A percentile compares a stretch with the other conserved stretches of the same genome.
These are phyloP conservation scores for Cytospora mali DNA, from an alignment of 2,329 filamentous ascomycete genomes.

Conservation along the genomic window DNA sequence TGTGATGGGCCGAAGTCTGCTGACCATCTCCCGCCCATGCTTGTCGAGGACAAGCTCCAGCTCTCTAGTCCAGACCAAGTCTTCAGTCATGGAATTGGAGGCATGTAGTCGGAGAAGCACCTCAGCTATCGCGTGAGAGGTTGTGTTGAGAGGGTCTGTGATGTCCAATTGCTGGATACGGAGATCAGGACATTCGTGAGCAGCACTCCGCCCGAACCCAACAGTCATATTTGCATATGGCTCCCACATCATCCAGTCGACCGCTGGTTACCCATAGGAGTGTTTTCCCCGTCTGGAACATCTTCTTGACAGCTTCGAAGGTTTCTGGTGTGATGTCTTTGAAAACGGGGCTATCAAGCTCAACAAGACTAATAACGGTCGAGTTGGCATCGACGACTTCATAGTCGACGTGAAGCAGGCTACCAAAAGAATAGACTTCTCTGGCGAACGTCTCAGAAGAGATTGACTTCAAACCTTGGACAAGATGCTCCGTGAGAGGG, in stretches of 20 bases:
- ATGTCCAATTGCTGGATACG: conserved; percentile 33
- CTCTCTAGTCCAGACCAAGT: conserved; percentile 28
- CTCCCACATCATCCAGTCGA: conserved; percentile 21
- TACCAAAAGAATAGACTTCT: neutral
- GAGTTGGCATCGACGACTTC: neutral
- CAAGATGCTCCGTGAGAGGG: neutral
- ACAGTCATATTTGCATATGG: conserved; percentile 34
- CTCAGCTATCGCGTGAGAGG: conserved; percentile 27
- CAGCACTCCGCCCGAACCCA: conserved; percentile 30
- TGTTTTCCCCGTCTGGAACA: conserved; percentile 29
- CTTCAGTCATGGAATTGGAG: neutral
- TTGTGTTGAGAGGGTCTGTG: conserved; percentile 12
- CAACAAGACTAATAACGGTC: conserved; percentile 30
- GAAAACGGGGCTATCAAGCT: conserved; percentile 36
- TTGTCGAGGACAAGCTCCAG: conserved; percentile 28
- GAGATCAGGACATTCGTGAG: conserved; percentile 29
- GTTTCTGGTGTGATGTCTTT: conserved; percentile 27
- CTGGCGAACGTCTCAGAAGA: neutral
- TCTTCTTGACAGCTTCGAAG: conserved; percentile 28
- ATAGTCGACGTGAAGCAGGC: neutral
- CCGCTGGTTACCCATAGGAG: conserved; percentile 36
- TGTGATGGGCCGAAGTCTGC: conserved; percentile 18
- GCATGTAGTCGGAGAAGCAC: conserved; percentile 21
- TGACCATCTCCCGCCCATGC: conserved; percentile 10
- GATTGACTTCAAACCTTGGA: neutral